These are phyloP conservation scores for Dillenia turbinata DNA, from an alignment of 164 flowering plant genomes.

Conservation along the genomic window DNA sequence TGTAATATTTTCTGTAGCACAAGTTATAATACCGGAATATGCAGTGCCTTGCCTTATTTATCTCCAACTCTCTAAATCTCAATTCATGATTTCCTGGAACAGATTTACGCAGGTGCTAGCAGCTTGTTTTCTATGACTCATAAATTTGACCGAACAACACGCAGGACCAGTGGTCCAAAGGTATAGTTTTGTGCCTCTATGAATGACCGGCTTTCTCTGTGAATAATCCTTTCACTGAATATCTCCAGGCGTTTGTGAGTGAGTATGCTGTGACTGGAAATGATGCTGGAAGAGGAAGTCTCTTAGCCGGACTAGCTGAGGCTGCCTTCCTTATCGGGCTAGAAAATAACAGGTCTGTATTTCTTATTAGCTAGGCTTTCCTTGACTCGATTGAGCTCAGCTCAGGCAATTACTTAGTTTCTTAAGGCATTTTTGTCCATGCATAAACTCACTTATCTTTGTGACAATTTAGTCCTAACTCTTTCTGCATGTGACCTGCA, in stretches of 20 bases:
- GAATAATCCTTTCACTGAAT: constrained; percentile 1
- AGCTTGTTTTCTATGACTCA: constrained; percentile 44
- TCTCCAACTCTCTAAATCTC: constrained; percentile 3
- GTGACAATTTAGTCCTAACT: too few relatives aligned
- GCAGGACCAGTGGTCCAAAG: constrained; percentile 68
- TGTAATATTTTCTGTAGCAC: constrained; percentile 35
- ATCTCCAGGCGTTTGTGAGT: constrained; percentile 82
- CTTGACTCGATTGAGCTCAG: too few relatives aligned
- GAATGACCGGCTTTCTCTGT: background rate
- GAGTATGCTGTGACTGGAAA: constrained; percentile 93
- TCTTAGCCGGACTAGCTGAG: constrained; percentile 81
- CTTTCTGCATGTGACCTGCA: background rate
- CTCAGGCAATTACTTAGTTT: too few relatives aligned
- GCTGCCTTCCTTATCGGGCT: constrained; percentile 89
- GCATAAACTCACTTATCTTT: too few relatives aligned
- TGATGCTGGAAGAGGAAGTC: constrained; percentile 81
- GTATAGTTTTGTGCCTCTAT: constrained; percentile 24
- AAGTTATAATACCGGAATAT: background rate
- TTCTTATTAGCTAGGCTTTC: too few relatives aligned
- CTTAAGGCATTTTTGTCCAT: too few relatives aligned
- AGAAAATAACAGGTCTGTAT: constrained; percentile 74
- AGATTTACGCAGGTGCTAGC: constrained; percentile 67
- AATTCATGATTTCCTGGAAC: constrained; percentile 3
- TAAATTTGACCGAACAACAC: constrained; percentile 52
- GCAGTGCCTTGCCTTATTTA: too few relatives aligned